Base-by-base conservation (phyloP, 2,329 filamentous ascomycete genomes). In the Diatrype stigma region DNA sequence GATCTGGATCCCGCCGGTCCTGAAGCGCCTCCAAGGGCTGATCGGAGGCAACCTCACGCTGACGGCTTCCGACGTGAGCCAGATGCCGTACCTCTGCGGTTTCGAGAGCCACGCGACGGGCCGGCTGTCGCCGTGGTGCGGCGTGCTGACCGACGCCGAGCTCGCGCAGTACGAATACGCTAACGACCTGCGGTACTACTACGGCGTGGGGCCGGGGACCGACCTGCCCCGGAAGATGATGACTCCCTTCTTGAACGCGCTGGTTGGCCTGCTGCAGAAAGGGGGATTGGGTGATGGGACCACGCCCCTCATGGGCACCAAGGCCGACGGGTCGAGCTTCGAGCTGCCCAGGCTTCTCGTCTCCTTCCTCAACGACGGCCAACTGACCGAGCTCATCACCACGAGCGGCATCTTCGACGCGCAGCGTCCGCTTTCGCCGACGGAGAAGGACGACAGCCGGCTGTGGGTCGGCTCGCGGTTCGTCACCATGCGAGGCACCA, bases 71-170 rank as follows among this genome's bases (percentile, higher is more conserved):
- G 81, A 87, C 51, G 70, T 84, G 40, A 71, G 69, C 7, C 75
- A 78, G 42, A 82, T 88, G 46, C 83, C 84, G 0, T 87, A 88
- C 58, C 73, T 87, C n/a, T 89, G 85, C 58, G 85, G 83, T 3
- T 89, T 86, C 52, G 85, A 89, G 60, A 82, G 78, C 3, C 85
- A 88, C 59, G 86, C 88, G 56, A 81, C 74, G 0, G 84, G 85
- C 1, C 69, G 68, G 2, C 64, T 80, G 3, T 86, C 81, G 4
- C 80, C 83, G 0, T 87, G 81, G 71, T 88, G 85, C 62, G 70
- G 71, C 47, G 72, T 85, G 16, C 84, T 86, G 59, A 83, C 77
- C 3, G 72, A 84, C 32, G 71, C 80, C 2, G 85, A 89, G 63
- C 73, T 86, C 49, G 70, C 77, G 28, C 68, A 79, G 57, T 88